Evolutionary conservation across 495 filamentous ascomycete species (phyloP).

Genomic region (Penicillium diatomitis): DNA sequence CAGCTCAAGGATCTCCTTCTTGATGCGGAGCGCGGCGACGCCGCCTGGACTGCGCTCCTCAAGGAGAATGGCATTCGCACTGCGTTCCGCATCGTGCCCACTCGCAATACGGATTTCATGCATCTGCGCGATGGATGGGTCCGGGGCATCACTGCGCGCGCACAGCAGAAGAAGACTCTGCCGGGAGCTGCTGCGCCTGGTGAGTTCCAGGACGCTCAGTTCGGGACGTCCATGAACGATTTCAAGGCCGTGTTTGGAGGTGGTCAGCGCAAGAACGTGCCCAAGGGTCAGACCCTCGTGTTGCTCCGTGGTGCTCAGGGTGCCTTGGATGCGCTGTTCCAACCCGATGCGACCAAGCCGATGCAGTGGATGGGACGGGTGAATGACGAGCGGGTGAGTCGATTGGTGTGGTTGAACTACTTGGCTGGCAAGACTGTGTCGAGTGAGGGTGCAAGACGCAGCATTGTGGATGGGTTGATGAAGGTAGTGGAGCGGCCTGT

Average conservation of each 20-base stretch:
- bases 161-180: conserved; percentile 31
- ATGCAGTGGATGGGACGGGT: conserved; percentile 55
- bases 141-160: conserved; percentile 66
- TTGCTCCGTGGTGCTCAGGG: conserved; percentile 61
- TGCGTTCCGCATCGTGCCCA: conserved; percentile 70
- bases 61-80: conserved; percentile 54
- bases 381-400: conserved; percentile 66
- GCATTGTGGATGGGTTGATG: conserved; percentile 80
- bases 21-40: conserved; percentile 55
- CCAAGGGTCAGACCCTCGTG: conserved; percentile 65
- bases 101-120: conserved; percentile 80
- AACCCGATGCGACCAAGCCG: conserved; percentile 36
- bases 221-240: conserved; percentile 58
- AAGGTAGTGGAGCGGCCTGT: conserved; percentile 81
- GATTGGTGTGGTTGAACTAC: conserved; percentile 83
- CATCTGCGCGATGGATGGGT: conserved; percentile 90
- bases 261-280: conserved; percentile 52
- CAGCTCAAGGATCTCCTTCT: conserved; percentile 57
- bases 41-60: conserved; percentile 65
- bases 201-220: conserved; percentile 58
- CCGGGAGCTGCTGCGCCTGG: conserved; percentile 10
- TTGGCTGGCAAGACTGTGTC: conserved; percentile 79
- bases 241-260: conserved; percentile 75
- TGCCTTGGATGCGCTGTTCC: conserved; percentile 57
- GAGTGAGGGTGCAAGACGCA: conserved; percentile 70